phyloP scores from a whole-genome alignment of 2,329 filamentous ascomycete species.

The Aspergillus quadrilineatus region DNA sequence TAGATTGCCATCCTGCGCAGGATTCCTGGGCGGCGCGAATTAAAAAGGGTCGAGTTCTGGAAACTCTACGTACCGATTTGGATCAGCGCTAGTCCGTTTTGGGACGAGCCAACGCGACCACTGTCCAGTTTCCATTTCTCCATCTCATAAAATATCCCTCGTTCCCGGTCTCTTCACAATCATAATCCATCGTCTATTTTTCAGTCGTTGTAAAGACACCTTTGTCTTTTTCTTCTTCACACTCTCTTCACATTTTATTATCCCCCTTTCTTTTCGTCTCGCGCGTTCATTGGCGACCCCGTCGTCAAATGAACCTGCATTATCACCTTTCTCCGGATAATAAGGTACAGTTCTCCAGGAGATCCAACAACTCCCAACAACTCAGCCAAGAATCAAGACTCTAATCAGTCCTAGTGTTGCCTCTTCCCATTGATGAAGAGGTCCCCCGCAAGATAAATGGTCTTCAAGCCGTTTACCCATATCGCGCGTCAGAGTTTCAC shows the following conservation, averaged over 20 bases:
- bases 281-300: slow-evolving; percentile 87
- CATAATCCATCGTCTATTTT: slow-evolving; percentile 8
- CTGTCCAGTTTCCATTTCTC: slow-evolving; percentile 13
- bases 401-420: slow-evolving; percentile 43
- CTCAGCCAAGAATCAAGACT: neutral
- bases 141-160: slow-evolving; percentile 19
- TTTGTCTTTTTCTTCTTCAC: slow-evolving; percentile 1
- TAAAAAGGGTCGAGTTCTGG: slow-evolving; percentile 11
- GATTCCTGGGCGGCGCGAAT: slow-evolving; percentile 3
- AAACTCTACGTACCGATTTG: slow-evolving; percentile 2
- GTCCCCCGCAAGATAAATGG: slow-evolving; percentile 80
- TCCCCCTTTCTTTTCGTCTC: slow-evolving; percentile 11
- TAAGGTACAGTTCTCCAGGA: slow-evolving; percentile 54
- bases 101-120: slow-evolving; percentile 13
- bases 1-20: neutral
- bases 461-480: slow-evolving; percentile 66
- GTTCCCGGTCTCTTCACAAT: slow-evolving; percentile 10
- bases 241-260: neutral
- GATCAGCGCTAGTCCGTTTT: slow-evolving; percentile 21
- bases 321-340: slow-evolving; percentile 59
- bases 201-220: neutral
- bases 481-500: slow-evolving; percentile 97
- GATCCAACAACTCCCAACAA: neutral
- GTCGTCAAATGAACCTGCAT: slow-evolving; percentile 99
- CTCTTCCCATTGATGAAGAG: slow-evolving; percentile 68